phyloP scores from a whole-genome alignment of 1,284 basidiomycete species.

The Caloboletus firmus region DNA sequence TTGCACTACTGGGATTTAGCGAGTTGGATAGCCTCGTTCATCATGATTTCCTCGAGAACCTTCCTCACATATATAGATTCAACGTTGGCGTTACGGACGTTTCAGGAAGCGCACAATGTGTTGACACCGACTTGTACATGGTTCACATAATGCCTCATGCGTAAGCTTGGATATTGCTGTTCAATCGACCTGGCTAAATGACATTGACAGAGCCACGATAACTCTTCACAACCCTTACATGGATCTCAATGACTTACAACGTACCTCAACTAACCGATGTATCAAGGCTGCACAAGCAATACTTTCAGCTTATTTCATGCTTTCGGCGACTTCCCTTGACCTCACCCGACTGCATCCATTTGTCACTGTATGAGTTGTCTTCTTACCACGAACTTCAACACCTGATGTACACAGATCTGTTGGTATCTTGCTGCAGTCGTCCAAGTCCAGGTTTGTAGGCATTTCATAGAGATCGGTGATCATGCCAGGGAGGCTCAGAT shows the following conservation, averaged over 20 bases:
- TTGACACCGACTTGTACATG: constrained; percentile 82
- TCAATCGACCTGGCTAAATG: constrained; percentile 7
- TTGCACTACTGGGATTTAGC: constrained; percentile 60
- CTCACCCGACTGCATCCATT: constrained; percentile 78
- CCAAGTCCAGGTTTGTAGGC: constrained; percentile 79
- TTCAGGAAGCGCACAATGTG: constrained; percentile 46
- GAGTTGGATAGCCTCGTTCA: constrained; percentile 67
- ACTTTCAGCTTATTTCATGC: constrained; percentile 67
- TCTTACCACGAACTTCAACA: constrained; percentile 7
- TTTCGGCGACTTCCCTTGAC: constrained; percentile 75
- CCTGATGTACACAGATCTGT: constrained; percentile 60
- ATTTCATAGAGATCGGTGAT: constrained; percentile 76
- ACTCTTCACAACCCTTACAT: constrained; percentile 80
- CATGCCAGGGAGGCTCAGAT: constrained; percentile 65
- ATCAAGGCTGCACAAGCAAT: constrained; percentile 70
- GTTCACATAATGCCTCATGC: constrained; percentile 80
- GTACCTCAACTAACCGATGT: constrained; percentile 67
- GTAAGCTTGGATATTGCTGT: constrained; percentile 42
- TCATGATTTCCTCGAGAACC: constrained; percentile 62
- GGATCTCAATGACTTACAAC: constrained; percentile 64
- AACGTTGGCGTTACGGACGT: constrained; percentile 59
- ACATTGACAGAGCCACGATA: constrained; percentile 64
- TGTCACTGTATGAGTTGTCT: constrained; percentile 56
- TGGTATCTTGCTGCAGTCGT: constrained; percentile 86
- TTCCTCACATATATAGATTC: constrained; percentile 65